A percentile compares a stretch with the other conserved stretches of the same genome.
Conservation (phyloP, 1,284 basidiomycete genomes). For the Papiliotrema laurentii region DNA sequence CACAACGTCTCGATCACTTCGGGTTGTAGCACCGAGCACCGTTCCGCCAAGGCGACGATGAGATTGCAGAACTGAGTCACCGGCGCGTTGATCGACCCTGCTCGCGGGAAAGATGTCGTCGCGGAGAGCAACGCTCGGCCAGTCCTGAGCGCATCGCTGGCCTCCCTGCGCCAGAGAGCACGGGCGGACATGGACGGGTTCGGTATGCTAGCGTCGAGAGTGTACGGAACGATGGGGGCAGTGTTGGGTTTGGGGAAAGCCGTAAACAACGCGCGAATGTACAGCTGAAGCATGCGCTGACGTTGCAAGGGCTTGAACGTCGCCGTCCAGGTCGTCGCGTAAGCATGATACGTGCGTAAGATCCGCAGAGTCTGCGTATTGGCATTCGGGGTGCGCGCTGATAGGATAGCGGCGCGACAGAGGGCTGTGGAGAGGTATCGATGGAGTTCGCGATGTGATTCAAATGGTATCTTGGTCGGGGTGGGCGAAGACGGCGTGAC, state of each 20-base stretch:
- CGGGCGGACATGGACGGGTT: conserved; percentile 38
- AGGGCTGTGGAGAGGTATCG: conserved; percentile 41
- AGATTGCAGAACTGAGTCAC: conserved; percentile 82
- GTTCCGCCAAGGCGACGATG: conserved; percentile 65
- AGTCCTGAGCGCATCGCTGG: conserved; percentile 61
- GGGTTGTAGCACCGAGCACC: conserved; percentile 11
- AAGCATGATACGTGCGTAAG: conserved; percentile 61
- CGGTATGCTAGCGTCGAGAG: conserved; percentile 17
- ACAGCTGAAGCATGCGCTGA: conserved; percentile 62
- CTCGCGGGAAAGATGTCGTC: conserved; percentile 73
- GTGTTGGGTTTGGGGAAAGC: conserved; percentile 44
- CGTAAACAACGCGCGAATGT: conserved; percentile 63
- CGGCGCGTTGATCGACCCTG: conserved; percentile 71
- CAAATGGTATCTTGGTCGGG: conserved; percentile 20
- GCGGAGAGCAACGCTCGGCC: conserved; percentile 63
- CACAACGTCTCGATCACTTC: conserved; percentile 62
- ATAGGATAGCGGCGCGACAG: conserved; percentile 46
- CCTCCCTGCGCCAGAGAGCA: conserved; percentile 61
- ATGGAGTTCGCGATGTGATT: conserved; percentile 38
- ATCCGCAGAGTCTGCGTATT: conserved; percentile 51
- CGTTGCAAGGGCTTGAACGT: conserved; percentile 69
- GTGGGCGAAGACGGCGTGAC: conserved; percentile 22
- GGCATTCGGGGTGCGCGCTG: conserved; percentile 44
- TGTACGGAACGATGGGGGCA: conserved; percentile 14
- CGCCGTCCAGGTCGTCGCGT: conserved; percentile 65